These are phyloP conservation scores for Cladosporium sp. DNA, from an alignment of 2,329 filamentous ascomycete genomes.

Conservation along the genomic window DNA sequence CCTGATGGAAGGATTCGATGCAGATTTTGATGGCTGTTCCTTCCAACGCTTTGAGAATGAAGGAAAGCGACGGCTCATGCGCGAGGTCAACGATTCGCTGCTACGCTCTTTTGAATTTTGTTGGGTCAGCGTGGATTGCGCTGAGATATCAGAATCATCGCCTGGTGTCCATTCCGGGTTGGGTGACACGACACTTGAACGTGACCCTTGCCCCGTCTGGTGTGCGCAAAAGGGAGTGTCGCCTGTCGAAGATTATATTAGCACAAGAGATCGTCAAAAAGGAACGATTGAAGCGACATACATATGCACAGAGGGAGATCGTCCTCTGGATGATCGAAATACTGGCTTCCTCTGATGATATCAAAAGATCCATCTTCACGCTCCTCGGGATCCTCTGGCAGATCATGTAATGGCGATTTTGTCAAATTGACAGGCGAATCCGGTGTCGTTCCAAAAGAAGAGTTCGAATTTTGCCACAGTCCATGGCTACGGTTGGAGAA, in stretches of 20 bases:
- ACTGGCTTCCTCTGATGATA: background rate
- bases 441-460: slow-evolving; percentile 66
- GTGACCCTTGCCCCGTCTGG: slow-evolving; percentile 14
- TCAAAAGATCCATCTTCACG: slow-evolving; percentile 57
- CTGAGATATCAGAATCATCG: slow-evolving; percentile 52
- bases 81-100: slow-evolving; percentile 19
- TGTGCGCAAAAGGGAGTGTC: slow-evolving; percentile 59
- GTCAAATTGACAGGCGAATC: slow-evolving; percentile 54
- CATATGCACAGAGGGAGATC: slow-evolving; percentile 63
- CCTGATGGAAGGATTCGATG: slow-evolving; percentile 24
- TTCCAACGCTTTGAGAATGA: slow-evolving; percentile 53
- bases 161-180: slow-evolving; percentile 28
- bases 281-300: slow-evolving; percentile 54
- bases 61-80: slow-evolving; percentile 25
- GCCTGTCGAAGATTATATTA: slow-evolving; percentile 41
- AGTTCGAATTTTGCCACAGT: slow-evolving; percentile 69
- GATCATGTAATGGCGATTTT: slow-evolving; percentile 70
- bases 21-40: slow-evolving; percentile 36
- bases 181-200: slow-evolving; percentile 1
- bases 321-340: slow-evolving; percentile 32
- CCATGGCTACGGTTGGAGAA: slow-evolving; percentile 61
- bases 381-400: slow-evolving; percentile 77
- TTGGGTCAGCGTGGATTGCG: slow-evolving; percentile 51
- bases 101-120: slow-evolving; percentile 40
- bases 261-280: background rate